These are phyloP conservation scores for Phytophthora lateralis DNA, from an alignment of 352 stramenopile genomes.

Conservation along the genomic window DNA sequence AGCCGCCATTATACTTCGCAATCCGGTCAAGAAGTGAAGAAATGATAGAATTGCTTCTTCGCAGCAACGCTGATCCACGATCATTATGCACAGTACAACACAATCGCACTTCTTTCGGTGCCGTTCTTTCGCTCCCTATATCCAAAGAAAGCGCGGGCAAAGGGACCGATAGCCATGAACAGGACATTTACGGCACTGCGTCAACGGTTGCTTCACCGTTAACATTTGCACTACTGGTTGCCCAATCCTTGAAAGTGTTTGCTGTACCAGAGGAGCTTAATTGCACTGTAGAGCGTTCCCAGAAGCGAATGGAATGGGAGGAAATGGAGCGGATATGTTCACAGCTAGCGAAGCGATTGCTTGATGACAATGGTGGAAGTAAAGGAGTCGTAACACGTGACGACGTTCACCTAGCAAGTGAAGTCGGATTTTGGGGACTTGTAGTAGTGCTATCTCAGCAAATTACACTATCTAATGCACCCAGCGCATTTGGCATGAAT, in stretches of 20 bases:
- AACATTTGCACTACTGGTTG: conserved; percentile 51
- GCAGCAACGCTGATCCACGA: conserved; percentile 40
- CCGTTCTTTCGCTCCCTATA: conserved; percentile 19
- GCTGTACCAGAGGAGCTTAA: conserved; percentile 22
- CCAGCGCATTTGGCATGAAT: conserved; percentile 47
- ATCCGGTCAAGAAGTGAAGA: conserved; percentile 53
- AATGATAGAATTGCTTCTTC: conserved; percentile 58
- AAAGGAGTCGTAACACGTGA: conserved; percentile 53
- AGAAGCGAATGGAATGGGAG: conserved; percentile 44
- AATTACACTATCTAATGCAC: conserved; percentile 44
- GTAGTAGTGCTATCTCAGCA: conserved; percentile 53
- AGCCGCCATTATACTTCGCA: conserved; percentile 64
- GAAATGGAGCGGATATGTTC: conserved; percentile 46
- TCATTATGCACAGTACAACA: conserved; percentile 52
- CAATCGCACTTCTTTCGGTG: conserved; percentile 41
- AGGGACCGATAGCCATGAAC: background rate
- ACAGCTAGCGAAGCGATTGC: conserved; percentile 38
- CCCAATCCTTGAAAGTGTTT: conserved; percentile 37
- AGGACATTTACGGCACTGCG: background rate
- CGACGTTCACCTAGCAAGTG: conserved; percentile 54
- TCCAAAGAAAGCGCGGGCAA: background rate
- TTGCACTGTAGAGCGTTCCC: conserved; percentile 20
- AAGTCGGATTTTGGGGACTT: conserved; percentile 55
- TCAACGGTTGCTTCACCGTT: conserved; percentile 45
- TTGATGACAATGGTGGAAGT: conserved; percentile 39